These are phyloP conservation scores for Calonectria pseudoreteaudii DNA, from an alignment of 2,329 filamentous ascomycete genomes.

Conservation along the genomic window DNA sequence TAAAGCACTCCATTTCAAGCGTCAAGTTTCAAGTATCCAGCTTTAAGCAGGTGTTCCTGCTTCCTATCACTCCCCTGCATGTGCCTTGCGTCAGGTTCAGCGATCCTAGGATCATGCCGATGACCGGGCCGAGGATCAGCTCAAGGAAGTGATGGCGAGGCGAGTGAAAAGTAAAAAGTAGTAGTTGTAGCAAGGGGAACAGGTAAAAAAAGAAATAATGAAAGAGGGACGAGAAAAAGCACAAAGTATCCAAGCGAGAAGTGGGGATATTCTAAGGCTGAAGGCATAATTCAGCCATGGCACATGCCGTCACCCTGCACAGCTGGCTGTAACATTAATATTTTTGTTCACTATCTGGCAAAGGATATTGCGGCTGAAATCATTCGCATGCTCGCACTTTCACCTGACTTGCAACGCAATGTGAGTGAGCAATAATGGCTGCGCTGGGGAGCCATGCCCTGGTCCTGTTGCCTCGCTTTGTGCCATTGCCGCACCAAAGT, in stretches of 20 bases:
- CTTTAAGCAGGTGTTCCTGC: constrained; percentile 27
- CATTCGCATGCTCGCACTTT: background rate
- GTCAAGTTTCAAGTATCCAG: background rate
- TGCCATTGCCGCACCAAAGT: background rate
- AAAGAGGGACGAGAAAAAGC: constrained; percentile 14
- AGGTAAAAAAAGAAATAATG: constrained; percentile 4
- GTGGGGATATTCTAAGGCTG: constrained; percentile 21
- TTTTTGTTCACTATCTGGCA: background rate
- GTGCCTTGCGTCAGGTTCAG: constrained; percentile 30
- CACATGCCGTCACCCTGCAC: background rate
- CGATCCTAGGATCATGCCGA: constrained; percentile 29
- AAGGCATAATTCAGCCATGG: background rate
- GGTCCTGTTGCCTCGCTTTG: background rate
- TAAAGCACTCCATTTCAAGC: constrained; percentile 1
- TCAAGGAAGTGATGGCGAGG: constrained; percentile 21
- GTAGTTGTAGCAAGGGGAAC: background rate
- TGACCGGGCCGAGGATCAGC: constrained; percentile 23
- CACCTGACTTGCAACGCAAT: background rate
- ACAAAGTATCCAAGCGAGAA: constrained; percentile 20
- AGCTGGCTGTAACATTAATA: background rate
- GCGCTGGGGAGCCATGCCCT: background rate
- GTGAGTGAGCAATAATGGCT: background rate
- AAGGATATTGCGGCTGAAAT: constrained; percentile 6
- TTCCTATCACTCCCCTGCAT: constrained; percentile 34
- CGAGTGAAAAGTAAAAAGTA: constrained; percentile 14